phyloP scores from a whole-genome alignment of 2,329 filamentous ascomycete species.

The Trichoderma cornu-damae region DNA sequence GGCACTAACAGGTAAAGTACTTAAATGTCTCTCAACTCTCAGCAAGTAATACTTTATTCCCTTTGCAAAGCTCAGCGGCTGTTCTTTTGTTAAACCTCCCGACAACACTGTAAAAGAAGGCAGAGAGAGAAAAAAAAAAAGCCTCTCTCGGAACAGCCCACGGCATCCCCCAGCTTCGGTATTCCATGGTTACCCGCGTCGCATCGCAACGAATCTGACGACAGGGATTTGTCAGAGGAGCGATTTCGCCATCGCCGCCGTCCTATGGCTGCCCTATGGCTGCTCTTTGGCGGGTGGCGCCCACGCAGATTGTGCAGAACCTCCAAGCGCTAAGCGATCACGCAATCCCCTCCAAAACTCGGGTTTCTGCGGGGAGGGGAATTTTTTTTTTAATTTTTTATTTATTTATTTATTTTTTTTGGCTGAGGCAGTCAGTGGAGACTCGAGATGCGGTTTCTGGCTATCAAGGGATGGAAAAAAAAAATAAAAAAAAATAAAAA shows the following conservation, averaged over 20 bases:
- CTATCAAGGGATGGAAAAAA: not conserved
- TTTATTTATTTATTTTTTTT: too few species aligned
- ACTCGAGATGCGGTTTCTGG: slow-evolving; percentile 2
- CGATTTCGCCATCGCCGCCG: slow-evolving; percentile 23
- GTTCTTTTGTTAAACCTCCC: too few species aligned
- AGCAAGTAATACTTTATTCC: too few species aligned
- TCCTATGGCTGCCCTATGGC: slow-evolving; percentile 15
- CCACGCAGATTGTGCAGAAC: slow-evolving; percentile 13
- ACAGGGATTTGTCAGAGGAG: slow-evolving; percentile 25
- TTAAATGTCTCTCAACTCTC: too few species aligned
- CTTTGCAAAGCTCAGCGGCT: too few species aligned
- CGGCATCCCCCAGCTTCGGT: not conserved
- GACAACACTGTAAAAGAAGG: too few species aligned
- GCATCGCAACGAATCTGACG: slow-evolving; percentile 22
- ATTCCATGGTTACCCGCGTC: not conserved
- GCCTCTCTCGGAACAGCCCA: not conserved
- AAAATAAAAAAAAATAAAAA: too few species aligned
- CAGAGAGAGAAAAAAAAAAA: too few species aligned
- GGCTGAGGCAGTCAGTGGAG: slow-evolving; percentile 18
- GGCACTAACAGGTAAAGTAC: too few species aligned
- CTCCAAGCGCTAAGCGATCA: slow-evolving; percentile 32
- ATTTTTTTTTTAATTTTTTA: too few species aligned
- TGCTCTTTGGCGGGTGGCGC: slow-evolving; percentile 13
- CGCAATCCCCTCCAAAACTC: slow-evolving; percentile 32
- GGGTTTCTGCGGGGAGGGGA: slow-evolving; percentile 26